These are phyloP conservation scores for Pseudohyphozyma bogoriensis DNA, from an alignment of 768 basidiomycete genomes.

Conservation along the genomic window DNA sequence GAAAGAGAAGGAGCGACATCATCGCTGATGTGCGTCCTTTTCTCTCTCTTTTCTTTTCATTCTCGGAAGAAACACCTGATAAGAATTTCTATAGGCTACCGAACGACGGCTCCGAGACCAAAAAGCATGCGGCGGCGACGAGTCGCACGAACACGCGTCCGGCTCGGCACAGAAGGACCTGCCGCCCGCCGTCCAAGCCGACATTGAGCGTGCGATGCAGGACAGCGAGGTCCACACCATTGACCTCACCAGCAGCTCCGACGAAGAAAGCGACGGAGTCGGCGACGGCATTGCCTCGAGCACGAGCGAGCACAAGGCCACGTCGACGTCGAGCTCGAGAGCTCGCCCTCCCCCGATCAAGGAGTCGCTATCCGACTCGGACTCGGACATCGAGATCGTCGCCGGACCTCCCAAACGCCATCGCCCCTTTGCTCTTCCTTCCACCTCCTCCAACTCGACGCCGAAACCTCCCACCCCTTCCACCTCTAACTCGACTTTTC, in stretches of 20 bases:
- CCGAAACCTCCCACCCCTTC: background rate
- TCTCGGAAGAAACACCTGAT: background rate
- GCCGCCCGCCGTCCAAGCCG: constrained; percentile 17
- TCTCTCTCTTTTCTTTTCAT: constrained; percentile 4
- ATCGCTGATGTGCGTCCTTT: constrained; percentile 52
- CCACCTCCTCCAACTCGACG: background rate
- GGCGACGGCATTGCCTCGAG: background rate
- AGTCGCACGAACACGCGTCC: constrained; percentile 21
- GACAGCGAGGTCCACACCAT: constrained; percentile 15
- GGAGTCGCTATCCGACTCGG: background rate
- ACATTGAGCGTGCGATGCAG: constrained; percentile 31
- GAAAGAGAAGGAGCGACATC: constrained; percentile 57
- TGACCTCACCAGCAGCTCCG: constrained; percentile 10
- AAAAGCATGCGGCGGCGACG: constrained; percentile 48
- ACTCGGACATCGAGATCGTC: background rate
- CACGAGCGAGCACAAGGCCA: background rate
- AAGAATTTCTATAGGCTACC: constrained; percentile 55
- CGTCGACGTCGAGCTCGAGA: background rate
- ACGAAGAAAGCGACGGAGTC: background rate
- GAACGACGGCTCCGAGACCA: constrained; percentile 66
- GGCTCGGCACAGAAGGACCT: constrained; percentile 15
- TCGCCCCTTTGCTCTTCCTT: background rate
- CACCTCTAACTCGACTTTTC: no score
- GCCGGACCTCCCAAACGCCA: background rate
- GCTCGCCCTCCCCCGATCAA: constrained; percentile 5